Evolutionary conservation across 441 rosid species (phyloP).

Genomic region (Manihot esculenta): DNA sequence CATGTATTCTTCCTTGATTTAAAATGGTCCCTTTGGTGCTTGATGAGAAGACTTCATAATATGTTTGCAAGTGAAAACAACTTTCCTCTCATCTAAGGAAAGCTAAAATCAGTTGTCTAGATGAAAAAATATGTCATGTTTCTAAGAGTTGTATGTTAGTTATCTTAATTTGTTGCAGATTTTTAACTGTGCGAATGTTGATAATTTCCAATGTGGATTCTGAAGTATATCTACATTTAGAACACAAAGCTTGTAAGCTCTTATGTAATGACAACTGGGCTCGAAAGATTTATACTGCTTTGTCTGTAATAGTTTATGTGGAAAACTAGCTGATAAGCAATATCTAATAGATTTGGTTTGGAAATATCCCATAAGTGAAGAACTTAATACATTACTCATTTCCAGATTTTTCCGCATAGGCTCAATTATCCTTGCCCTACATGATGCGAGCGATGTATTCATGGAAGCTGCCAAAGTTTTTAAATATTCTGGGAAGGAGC

Average conservation of each 20-base stretch:
- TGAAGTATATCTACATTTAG: not conserved
- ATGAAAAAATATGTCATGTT: not conserved
- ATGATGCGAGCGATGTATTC: slow-evolving; percentile 91
- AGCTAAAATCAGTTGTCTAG: not conserved
- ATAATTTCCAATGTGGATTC: slow-evolving; percentile 1
- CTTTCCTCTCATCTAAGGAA: not conserved
- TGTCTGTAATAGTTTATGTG: not conserved
- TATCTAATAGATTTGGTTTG: slow-evolving; percentile 3
- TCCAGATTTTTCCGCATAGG: slow-evolving; percentile 87
- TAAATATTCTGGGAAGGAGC: slow-evolving; percentile 79
- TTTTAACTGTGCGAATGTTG: not conserved
- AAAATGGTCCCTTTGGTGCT: not conserved
- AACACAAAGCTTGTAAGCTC: not conserved
- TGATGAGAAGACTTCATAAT: not conserved
- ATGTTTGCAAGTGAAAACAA: not conserved
- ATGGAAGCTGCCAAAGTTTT: slow-evolving; percentile 88
- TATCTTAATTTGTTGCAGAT: not conserved
- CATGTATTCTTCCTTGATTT: not conserved
- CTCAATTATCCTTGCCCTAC: slow-evolving; percentile 74
- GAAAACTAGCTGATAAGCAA: slow-evolving; percentile 5
- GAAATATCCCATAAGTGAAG: slow-evolving; percentile 3
- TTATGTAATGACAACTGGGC: not conserved
- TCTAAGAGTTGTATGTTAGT: not conserved
- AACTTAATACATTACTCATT: slow-evolving; percentile 16
- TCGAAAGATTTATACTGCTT: not conserved